Conservation (phyloP, 495 filamentous ascomycete genomes). For the Aspergillus ostianus region DNA sequence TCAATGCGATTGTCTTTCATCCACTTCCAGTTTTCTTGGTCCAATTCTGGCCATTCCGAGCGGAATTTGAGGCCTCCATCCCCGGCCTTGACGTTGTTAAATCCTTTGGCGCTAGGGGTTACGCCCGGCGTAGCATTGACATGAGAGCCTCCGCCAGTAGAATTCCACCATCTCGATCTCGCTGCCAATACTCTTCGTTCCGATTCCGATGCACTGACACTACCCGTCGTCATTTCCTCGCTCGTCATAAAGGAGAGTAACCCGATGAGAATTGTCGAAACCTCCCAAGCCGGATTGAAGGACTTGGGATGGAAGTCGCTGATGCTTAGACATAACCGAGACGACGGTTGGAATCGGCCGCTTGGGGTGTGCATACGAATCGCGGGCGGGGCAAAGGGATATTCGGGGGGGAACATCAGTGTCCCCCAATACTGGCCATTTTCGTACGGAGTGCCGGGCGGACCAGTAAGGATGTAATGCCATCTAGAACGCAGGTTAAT, state of each 20-base stretch:
- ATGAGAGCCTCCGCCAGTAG: slow-evolving; percentile 86
- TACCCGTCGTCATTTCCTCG: slow-evolving; percentile 98
- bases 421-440: slow-evolving; percentile 98
- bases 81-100: slow-evolving; percentile 73
- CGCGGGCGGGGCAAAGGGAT: slow-evolving; percentile 94
- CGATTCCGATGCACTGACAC: slow-evolving; percentile 71
- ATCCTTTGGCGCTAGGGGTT: slow-evolving; percentile 47
- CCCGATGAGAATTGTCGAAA: slow-evolving; percentile 92
- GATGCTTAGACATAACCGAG: slow-evolving; percentile 90
- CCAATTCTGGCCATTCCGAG: slow-evolving; percentile 84
- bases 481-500: slow-evolving; percentile 56
- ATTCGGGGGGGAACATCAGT: slow-evolving; percentile 90
- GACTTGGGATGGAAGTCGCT: slow-evolving; percentile 96
- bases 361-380: slow-evolving; percentile 99
- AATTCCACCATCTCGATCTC: slow-evolving; percentile 93
- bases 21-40: slow-evolving; percentile 92
- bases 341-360: slow-evolving; percentile 90
- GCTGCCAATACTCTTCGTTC: slow-evolving; percentile 78
- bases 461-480: slow-evolving; percentile 97
- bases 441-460: slow-evolving; percentile 91
- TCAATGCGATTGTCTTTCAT: slow-evolving; percentile 83
- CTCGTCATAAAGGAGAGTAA: slow-evolving; percentile 96
- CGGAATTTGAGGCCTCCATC: slow-evolving; percentile 91
- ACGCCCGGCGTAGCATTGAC: slow-evolving; percentile 47
- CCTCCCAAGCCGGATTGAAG: slow-evolving; percentile 99